Percentiles rank a stretch among this genome's conserved stretches.
These are phyloP conservation scores for Physaria fendleri DNA, from an alignment of 345 rosid species.

Conservation along the genomic window DNA sequence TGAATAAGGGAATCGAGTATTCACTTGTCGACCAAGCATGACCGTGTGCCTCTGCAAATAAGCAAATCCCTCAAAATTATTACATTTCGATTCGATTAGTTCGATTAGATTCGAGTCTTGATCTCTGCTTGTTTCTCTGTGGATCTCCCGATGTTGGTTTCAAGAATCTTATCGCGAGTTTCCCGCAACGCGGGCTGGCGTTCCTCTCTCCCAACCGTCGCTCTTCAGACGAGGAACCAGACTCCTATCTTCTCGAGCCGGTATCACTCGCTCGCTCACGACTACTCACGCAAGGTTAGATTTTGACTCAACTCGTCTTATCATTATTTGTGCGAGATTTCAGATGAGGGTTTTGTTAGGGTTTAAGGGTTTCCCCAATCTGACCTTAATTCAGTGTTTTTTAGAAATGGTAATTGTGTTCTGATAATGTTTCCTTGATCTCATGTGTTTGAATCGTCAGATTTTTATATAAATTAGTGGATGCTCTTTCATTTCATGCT, in stretches of 20 bases:
- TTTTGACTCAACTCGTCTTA: not conserved
- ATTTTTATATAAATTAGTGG: not conserved
- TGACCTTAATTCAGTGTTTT: not conserved
- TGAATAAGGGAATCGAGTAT: not conserved
- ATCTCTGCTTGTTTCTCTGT: conserved; percentile 44
- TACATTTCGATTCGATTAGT: conserved; percentile 13
- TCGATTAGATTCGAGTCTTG: conserved; percentile 25
- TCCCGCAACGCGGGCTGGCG: conserved; percentile 42
- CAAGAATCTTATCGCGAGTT: conserved; percentile 50
- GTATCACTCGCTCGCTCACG: conserved; percentile 31
- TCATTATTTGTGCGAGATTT: not conserved
- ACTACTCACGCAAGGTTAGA: conserved; percentile 37
- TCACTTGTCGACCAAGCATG: not conserved
- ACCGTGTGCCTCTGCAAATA: not conserved
- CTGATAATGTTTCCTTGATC: not conserved
- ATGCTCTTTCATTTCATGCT: not conserved
- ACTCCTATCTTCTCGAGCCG: conserved; percentile 28
- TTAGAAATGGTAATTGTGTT: not conserved
- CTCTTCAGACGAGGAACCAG: conserved; percentile 31
- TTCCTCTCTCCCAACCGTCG: conserved; percentile 40
- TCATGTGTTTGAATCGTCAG: not conserved
- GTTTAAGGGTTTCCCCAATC: conserved; percentile 34
- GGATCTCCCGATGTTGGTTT: conserved; percentile 39
- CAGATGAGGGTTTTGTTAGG: conserved; percentile 37
- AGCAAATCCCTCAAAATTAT: not conserved